Evolutionary conservation across 768 basidiomycete species (phyloP).

Genomic region (Lactifluus subvellereus): DNA sequence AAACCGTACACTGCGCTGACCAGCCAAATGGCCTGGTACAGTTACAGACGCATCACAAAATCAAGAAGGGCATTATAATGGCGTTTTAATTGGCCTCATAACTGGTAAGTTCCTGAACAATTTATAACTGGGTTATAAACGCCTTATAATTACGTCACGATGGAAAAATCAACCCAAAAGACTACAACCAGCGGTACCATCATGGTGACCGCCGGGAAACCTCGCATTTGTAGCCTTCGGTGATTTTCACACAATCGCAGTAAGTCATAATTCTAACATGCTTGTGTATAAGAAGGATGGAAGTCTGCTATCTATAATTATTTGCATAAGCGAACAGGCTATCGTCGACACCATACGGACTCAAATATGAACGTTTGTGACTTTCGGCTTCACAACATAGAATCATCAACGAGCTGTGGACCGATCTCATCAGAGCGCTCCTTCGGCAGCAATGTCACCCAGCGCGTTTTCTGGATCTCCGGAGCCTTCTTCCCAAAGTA

Average conservation of each 20-base stretch:
- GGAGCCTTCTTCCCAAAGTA: conserved; percentile 24
- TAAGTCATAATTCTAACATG: not conserved
- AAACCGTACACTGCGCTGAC: too few relatives aligned
- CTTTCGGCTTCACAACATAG: conserved; percentile 8
- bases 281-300: not conserved
- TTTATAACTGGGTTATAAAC: too few relatives aligned
- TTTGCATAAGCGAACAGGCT: not conserved
- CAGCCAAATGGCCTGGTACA: too few relatives aligned
- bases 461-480: conserved; percentile 21
- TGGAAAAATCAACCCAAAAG: too few relatives aligned
- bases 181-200: too few relatives aligned
- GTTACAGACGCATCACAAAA: too few relatives aligned
- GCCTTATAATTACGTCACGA: too few relatives aligned
- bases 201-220: not conserved
- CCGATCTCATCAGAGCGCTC: conserved; percentile 20
- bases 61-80: too few relatives aligned
- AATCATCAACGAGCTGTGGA: conserved; percentile 20
- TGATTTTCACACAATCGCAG: not conserved
- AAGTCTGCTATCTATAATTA: not conserved
- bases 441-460: conserved; percentile 22
- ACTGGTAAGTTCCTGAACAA: too few relatives aligned
- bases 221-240: not conserved
- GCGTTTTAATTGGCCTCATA: too few relatives aligned
- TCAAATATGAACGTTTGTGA: not conserved
- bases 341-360: not conserved